Percentiles rank a stretch among this genome's conserved stretches.
Conservation (phyloP, 768 basidiomycete genomes). For the Pulveroboletus sp. region DNA sequence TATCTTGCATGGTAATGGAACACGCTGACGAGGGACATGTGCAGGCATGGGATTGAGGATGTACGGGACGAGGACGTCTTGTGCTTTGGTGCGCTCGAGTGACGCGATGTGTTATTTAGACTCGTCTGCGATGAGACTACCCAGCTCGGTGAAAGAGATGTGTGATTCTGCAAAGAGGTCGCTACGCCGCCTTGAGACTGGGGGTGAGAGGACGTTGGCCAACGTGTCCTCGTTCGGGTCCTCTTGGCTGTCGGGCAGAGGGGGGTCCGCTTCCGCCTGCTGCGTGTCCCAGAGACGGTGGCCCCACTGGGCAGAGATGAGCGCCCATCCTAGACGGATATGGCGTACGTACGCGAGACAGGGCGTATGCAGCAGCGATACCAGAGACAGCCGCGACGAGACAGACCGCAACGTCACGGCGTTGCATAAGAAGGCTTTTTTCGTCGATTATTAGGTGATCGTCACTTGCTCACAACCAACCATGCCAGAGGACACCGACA, state of each 20-base stretch:
- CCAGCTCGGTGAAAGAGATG: constrained; percentile 26
- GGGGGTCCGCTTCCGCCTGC: too few species aligned
- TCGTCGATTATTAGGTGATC: constrained; percentile 1
- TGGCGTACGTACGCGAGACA: constrained; percentile 13
- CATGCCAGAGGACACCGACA: too few species aligned
- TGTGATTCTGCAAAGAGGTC: constrained; percentile 26
- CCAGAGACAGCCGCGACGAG: constrained; percentile 15
- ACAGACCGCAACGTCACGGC: too few species aligned
- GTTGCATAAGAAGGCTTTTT: too few species aligned
- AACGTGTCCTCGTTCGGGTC: constrained; percentile 5
- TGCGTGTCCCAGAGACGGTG: constrained; percentile 4
- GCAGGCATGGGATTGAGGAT: constrained; percentile 47
- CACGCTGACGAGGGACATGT: constrained; percentile 7
- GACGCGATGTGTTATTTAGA: not conserved
- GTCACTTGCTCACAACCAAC: too few species aligned
- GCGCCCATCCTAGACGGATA: not conserved
- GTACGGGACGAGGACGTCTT: constrained; percentile 58
- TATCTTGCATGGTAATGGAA: not conserved
- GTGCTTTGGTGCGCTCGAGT: too few species aligned
- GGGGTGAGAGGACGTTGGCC: constrained; percentile 19
- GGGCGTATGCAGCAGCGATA: constrained; percentile 19
- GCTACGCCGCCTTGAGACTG: constrained; percentile 14
- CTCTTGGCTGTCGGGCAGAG: too few species aligned
- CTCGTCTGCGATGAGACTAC: constrained; percentile 16
- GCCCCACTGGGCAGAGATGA: constrained; percentile 9